These are phyloP conservation scores for Eustoma russellianum DNA, from an alignment of 257 asterid genomes.

Conservation along the genomic window DNA sequence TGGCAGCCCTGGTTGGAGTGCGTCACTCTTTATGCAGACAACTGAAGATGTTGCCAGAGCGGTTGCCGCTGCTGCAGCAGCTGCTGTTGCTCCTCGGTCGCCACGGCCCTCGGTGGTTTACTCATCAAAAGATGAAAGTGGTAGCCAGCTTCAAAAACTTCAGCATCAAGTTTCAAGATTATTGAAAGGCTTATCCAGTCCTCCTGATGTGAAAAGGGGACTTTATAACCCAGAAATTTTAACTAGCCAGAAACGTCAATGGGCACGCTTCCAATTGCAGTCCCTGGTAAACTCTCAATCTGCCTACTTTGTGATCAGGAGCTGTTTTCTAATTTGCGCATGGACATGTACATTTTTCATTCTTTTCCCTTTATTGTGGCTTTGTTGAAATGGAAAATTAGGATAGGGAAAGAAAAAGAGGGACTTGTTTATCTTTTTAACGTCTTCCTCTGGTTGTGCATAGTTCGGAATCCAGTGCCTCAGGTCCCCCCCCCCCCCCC, in stretches of 20 bases:
- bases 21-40: constrained; percentile 77
- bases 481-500: too few species aligned
- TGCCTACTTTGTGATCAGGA: neutral
- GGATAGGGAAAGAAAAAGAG: neutral
- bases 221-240: constrained; percentile 88
- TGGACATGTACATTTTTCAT: neutral
- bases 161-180: constrained; percentile 83
- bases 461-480: too few species aligned
- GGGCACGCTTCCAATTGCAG: constrained; percentile 95
- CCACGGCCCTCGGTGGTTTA: constrained; percentile 89
- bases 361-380: neutral
- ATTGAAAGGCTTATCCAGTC: constrained; percentile 72
- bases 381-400: neutral
- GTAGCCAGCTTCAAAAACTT: constrained; percentile 65
- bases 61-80: constrained; percentile 93
- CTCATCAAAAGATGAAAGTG: constrained; percentile 79
- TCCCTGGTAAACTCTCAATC: constrained; percentile 50
- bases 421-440: neutral
- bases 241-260: constrained; percentile 97
- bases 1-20: constrained; percentile 83
- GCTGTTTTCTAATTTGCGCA: neutral
- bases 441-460: neutral
- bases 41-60: constrained; percentile 95
- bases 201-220: constrained; percentile 69
- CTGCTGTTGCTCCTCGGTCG: constrained; percentile 74